Base-by-base conservation (phyloP, 2,329 filamentous ascomycete genomes). In the Clarireedia sp. region DNA sequence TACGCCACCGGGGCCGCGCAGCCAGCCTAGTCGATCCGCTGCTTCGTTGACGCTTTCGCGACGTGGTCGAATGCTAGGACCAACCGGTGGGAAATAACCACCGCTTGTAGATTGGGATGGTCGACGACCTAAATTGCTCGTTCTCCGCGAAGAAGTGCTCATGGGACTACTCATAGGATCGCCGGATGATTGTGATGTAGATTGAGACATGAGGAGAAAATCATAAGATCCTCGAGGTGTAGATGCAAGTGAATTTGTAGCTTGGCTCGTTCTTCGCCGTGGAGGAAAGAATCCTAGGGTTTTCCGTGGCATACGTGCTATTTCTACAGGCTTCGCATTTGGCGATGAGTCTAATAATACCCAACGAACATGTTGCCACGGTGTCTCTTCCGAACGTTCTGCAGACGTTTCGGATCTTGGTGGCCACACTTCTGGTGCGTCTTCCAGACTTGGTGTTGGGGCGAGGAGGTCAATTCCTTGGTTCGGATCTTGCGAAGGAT, bases 211-310 rank as follows among this genome's bases (percentile, higher is more conserved):
- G 10, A 53, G 51, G 16, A 60, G 56, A 19, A 67, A 58, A 49
- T 69, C 67, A 17, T 54, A 50, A 37, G 67, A 69, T 24, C 38
- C 66, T 23, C 67, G 64, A 7, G 87, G 87, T 2, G 86, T 89
- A 17, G 84, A 82, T 51, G 83, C 62, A 14, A 82, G 78, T 2
- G 87, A 87, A 51, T 80, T 78, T 1, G 83, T 83, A 63, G 79
- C 75, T 9, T 81, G 72, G 37, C 67, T 70, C 56, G 69, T 66
- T 94, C 84, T 94, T 94, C 82, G 91, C 19, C 90, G 82, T 7
- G 91, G 91, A 3, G 92, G 92, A 67, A 97, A 97, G 72, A 92
- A 97, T 23, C 91, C 92, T 45, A 96, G 78, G 2, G 86, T 80
- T 71, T 85, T 84, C 56, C 89, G 83, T 21, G 90, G 83, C 56